Base-by-base conservation (phyloP, 2,329 filamentous ascomycete species). In the Beauveria caledonica region DNA sequence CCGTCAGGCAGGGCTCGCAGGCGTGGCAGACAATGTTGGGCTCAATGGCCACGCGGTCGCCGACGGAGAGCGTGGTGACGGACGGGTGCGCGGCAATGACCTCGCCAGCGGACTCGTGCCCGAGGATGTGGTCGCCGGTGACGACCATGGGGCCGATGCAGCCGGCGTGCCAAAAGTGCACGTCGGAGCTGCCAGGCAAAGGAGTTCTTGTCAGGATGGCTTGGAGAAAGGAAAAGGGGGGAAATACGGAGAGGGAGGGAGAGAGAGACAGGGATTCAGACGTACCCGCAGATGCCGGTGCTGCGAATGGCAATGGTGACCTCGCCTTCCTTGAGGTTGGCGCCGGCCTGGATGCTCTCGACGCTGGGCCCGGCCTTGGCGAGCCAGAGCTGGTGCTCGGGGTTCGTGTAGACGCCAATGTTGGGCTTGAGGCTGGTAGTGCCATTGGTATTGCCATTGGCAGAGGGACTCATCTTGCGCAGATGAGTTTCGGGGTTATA, bases 121-220 rank as follows among this genome's bases (percentile, higher is more conserved):
- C 93, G 21, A 97, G 86, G 70, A 97, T 92, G 74, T 97, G 93
- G 70, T 92, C 88, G 69, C 83, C 89, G 66, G 83, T 83, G 52
- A 97, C 93, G 64, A 97, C 87, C 92, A 97, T 97, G 66, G 92
- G 92, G 29, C 93, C 93, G 71, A 97, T 97, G 78, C 89, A 90
- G 66, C 93, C 93, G 54, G 89, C 88, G 72, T 95, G 90, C 93
- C 93, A 97, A 80, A 97, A 97, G 77, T 97, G 93, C 60, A 97
- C 87, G 74, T 97, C 92, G 63, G 90, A 96, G 61, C 90, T 93
- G 68, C 56, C 10, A 46, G 62, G 62, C n/a, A 65, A 36, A 56
- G 52, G 17, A 11, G 8, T 8, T 1, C 64, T 51, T 51, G 45
- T 45, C 11, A 46, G 36, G 33, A 36, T 36, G 11, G 11, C 5